Percentiles rank a stretch among this genome's conserved stretches.
Evolutionary conservation across 2,329 filamentous ascomycete genomes (phyloP).

Genomic region (Aspergillus tubingensis): DNA sequence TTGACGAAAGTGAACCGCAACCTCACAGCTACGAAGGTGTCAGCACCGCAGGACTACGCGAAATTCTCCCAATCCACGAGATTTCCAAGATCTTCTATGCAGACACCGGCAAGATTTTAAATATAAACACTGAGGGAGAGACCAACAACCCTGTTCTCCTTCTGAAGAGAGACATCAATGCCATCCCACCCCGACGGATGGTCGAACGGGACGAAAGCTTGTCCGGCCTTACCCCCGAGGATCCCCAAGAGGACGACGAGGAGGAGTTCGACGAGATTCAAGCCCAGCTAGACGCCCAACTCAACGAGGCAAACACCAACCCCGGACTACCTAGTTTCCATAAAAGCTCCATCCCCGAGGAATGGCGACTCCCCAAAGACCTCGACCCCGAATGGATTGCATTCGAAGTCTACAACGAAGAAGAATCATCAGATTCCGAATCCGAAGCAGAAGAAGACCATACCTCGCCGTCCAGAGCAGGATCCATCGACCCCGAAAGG

Average conservation of each 20-base stretch:
- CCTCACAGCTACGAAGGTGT: constrained; percentile 64
- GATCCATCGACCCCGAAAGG: constrained; percentile 46
- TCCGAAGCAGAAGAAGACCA: constrained; percentile 40
- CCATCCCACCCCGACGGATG: constrained; percentile 63
- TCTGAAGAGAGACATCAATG: constrained; percentile 69
- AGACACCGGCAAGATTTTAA: constrained; percentile 84
- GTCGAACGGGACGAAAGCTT: constrained; percentile 50
- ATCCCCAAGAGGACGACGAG: constrained; percentile 32
- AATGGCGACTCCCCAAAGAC: constrained; percentile 68
- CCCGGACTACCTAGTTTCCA: constrained; percentile 24
- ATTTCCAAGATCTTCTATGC: constrained; percentile 93
- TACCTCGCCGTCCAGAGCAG: constrained; percentile 18
- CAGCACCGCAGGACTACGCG: constrained; percentile 62
- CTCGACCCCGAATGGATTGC: constrained; percentile 90
- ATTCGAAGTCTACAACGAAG: constrained; percentile 76
- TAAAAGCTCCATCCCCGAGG: constrained; percentile 38
- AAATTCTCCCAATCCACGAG: constrained; percentile 69
- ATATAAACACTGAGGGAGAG: constrained; percentile 70
- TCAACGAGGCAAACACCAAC: constrained; percentile 24
- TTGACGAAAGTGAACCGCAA: constrained; percentile 60
- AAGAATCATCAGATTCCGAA: constrained; percentile 59
- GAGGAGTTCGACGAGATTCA: constrained; percentile 45
- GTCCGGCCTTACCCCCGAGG: constrained; percentile 29
- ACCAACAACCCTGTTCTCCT: constrained; percentile 73
- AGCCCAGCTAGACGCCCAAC: constrained; percentile 41